Evolutionary conservation across 192 early-diverging fungal genomes (phyloP).

Genomic region (Coemansia sp.): DNA sequence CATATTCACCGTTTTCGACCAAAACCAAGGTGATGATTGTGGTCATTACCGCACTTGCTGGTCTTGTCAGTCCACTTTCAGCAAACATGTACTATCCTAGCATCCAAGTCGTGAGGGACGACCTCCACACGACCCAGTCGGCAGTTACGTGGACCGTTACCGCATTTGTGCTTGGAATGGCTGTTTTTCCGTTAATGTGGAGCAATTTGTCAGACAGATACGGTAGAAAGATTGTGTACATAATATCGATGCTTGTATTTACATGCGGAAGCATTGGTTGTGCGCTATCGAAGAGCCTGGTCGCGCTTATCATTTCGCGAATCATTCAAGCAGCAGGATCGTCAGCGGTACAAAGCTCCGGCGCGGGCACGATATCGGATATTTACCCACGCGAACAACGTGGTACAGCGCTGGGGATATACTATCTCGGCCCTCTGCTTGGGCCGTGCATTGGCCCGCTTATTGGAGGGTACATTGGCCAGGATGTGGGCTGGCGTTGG

Average conservation of each 20-base stretch:
- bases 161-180: conserved; percentile 52
- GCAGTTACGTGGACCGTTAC: conserved; percentile 52
- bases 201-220: conserved; percentile 56
- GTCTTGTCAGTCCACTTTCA: conserved; percentile 54
- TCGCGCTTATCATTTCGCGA: conserved; percentile 49
- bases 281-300: conserved; percentile 37
- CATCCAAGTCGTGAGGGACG: conserved; percentile 38
- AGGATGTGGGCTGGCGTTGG: conserved; percentile 58
- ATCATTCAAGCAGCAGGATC: conserved; percentile 54
- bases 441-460: conserved; percentile 58
- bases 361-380: conserved; percentile 58
- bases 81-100: conserved; percentile 56
- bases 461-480: conserved; percentile 57
- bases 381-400: conserved; percentile 55
- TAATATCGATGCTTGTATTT: conserved; percentile 45
- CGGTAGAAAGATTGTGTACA: conserved; percentile 54
- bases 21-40: conserved; percentile 36
- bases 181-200: conserved; percentile 57
- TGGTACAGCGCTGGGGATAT: conserved; percentile 59
- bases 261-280: conserved; percentile 52
- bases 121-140: conserved; percentile 42
- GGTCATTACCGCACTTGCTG: conserved; percentile 38
- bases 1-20: conserved; percentile 49
- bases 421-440: conserved; percentile 54
- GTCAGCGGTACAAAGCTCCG: conserved; percentile 52